phyloP scores from a whole-genome alignment of 163 green algal genomes.

The Coccomyxa subellipsoidea region DNA sequence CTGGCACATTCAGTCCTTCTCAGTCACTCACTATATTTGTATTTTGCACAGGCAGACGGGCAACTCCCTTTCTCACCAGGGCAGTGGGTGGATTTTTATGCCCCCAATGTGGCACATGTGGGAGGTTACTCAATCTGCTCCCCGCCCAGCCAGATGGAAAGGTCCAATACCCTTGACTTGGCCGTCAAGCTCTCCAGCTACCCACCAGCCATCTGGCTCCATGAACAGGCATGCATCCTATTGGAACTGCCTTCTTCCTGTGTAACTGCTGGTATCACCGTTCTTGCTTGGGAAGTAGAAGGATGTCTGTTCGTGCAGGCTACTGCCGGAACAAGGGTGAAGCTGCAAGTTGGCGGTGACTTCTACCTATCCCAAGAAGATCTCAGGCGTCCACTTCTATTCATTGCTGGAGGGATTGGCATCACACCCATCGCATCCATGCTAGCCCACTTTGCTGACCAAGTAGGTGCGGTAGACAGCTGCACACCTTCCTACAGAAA shows the following conservation, averaged over 20 bases:
- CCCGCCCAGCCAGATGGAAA: conserved; percentile 20
- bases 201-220: conserved; percentile 14
- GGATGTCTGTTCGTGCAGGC: neutral
- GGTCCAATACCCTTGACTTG: conserved; percentile 12
- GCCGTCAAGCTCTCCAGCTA: conserved; percentile 17
- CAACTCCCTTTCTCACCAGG: conserved; percentile 18
- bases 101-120: conserved; percentile 11
- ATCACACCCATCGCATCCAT: conserved; percentile 34
- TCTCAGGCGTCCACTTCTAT: conserved; percentile 15
- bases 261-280: neutral
- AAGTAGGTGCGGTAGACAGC: neutral
- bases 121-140: conserved; percentile 35
- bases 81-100: conserved; percentile 37
- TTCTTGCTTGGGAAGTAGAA: neutral
- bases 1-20: too few species aligned
- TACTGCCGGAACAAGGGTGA: neutral
- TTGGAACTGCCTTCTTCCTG: neutral
- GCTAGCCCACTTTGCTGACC: conserved; percentile 6
- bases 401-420: conserved; percentile 33
- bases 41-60: neutral
- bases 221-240: conserved; percentile 13
- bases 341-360: neutral
- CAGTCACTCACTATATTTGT: too few species aligned
- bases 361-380: neutral
- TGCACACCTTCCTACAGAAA: neutral